Evolutionary conservation across 805 yeast genomes (phyloP), one percentile per base, ranked within the genome.

Genomic region (Wickerhamiella kazuoi): DNA sequence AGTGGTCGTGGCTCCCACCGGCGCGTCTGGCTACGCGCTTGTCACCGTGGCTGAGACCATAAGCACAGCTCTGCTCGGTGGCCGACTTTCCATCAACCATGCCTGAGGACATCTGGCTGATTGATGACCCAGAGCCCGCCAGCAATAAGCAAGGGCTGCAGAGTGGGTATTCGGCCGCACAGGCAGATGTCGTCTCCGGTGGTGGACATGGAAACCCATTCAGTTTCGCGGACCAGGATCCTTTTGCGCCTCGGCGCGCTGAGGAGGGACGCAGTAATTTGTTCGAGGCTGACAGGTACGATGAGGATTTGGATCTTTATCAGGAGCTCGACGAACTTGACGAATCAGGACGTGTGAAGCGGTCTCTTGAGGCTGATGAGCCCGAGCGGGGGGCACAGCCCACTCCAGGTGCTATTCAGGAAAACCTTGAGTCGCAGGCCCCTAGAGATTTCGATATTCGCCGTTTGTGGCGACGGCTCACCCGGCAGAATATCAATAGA

Each of bases 361-460:
- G 31, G 31, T 15, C 31, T 14, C 14, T 14, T 29, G 31, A 29
- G 7, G 31, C 7, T 5, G 15, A 29, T 8, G 15, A 5, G 15
- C 15, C 16, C 7, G 31, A 29, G 16, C 31, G 31, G 6, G 8
- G 31, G 16, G 9, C 34, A 35, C 18, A 18, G 14, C 21, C 40
- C 11, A 39, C 45, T 14, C 32, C 37, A 14, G 42, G 40, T n/a
- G 44, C 45, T 35, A 41, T 38, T 19, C 39, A 41, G n/a, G 43
- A 37, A 14, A 41, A 34, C 26, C 31, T 23, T 18, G 46, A 40
- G 23, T 41, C 41, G 21, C 50, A 41, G 31, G 35, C 35, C 18
- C 21, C 40, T n/a, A 45, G 45, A 14, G 56, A 54, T 31, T 60
- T 58, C 44, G 63, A 60, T 38, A 52, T 60, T 30, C 50, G 61